Percentiles rank a stretch among this genome's conserved stretches.
Conservation (phyloP, 2,329 filamentous ascomycete species). For the Colletotrichum agaves region DNA sequence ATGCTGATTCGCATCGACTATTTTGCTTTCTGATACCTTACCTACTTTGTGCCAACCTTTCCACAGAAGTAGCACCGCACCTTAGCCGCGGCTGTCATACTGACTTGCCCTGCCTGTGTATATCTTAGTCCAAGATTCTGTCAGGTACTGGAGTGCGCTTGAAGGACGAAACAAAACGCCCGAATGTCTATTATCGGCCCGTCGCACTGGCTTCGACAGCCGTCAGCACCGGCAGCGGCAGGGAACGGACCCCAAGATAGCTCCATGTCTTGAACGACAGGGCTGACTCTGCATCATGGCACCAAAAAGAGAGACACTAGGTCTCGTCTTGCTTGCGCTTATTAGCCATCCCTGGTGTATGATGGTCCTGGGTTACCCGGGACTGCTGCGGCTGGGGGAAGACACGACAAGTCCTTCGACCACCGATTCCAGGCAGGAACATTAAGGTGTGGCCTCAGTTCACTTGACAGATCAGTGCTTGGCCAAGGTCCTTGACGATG, state of each 20-base stretch:
- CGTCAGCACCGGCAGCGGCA: constrained; percentile 6
- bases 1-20: constrained; percentile 23
- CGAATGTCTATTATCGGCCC: constrained; percentile 34
- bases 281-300: constrained; percentile 32
- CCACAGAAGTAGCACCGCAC: background rate
- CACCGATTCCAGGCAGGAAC: constrained; percentile 7
- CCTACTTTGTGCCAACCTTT: background rate
- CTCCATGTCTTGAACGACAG: constrained; percentile 29
- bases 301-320: constrained; percentile 20
- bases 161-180: constrained; percentile 27
- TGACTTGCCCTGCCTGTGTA: constrained; percentile 3
- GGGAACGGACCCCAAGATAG: constrained; percentile 27
- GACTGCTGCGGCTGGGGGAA: background rate
- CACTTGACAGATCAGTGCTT: background rate
- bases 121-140: constrained; percentile 6
- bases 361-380: constrained; percentile 9
- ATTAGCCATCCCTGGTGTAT: constrained; percentile 13
- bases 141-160: constrained; percentile 28
- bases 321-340: constrained; percentile 25
- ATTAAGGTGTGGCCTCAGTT: constrained; percentile 13
- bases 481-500: constrained; percentile 14
- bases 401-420: background rate
- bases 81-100: constrained; percentile 24
- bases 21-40: constrained; percentile 7
- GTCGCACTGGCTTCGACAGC: constrained; percentile 30